Conservation (phyloP, 441 rosid genomes). For the Corymbia citriodora region DNA sequence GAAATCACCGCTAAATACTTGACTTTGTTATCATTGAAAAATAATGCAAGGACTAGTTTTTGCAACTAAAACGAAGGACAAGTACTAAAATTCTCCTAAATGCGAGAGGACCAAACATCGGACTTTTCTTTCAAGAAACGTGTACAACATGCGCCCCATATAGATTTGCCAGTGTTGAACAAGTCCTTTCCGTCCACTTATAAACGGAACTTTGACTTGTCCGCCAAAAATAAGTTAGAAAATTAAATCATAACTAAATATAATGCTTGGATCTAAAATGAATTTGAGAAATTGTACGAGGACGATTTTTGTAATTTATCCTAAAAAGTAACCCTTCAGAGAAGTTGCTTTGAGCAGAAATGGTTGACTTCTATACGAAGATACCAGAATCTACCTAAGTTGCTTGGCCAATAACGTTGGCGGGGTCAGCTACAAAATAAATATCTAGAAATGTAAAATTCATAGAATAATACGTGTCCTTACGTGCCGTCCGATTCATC, state of each 20-base stretch:
- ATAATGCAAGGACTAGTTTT: not conserved
- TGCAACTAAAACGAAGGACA: not conserved
- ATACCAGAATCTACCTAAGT: not conserved
- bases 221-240: too few relatives aligned
- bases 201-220: not conserved
- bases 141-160: not conserved
- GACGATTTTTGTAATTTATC: not conserved
- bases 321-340: not conserved
- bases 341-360: not conserved
- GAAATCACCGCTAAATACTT: not conserved
- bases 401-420: not conserved
- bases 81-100: not conserved
- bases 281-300: not conserved
- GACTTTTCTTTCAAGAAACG: not conserved
- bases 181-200: not conserved
- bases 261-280: not conserved
- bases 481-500: not conserved
- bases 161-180: not conserved
- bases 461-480: not conserved
- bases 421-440: not conserved
- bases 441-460: not conserved
- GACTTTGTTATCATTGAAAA: not conserved
- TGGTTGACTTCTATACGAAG: not conserved
- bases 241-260: not conserved
- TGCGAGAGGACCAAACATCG: not conserved